Base-by-base conservation (phyloP, 768 basidiomycete species). In the Cytidiella melzeri region DNA sequence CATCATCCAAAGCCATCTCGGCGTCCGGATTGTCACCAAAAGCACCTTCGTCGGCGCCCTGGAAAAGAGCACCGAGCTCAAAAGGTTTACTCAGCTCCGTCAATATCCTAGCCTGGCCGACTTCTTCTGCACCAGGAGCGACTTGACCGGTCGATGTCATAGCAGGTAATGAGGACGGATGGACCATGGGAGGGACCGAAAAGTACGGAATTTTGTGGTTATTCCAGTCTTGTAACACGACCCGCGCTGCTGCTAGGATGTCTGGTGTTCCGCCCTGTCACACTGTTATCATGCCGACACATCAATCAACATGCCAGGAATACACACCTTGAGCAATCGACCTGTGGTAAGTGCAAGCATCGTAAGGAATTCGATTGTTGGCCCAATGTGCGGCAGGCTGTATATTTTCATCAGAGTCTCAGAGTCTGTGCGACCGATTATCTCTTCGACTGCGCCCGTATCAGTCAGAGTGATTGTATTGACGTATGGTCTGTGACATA, bases 151-250 rank as follows among this genome's bases (percentile, higher is more conserved):
- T 73, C 1, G 60, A 49, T 9, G 68, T 58, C 11, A 62, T 68
- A 0, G 75, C 68, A 4, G 87, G 85, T 49, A 91, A 73, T 26
- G 79, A 73, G 1, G 89, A 90, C 0, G 90, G 84, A 62, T 94
- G 91, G 2, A 89, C 63, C 6, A 71, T 60, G 0, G 95, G 93
- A 7, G 93, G 92, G 1, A 71, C 63, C 3, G 92, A 89, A 69
- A 76, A 89, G 68, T 90, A 98, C 0, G 90, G 87, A 10, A 97
- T 95, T 61, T 92, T 95, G 64, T 96, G 92, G 50, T 90, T 81
- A 59, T 97, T 97, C 94, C 95, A 99, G 62, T 99, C 93, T 43
- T 73, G 79, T 1, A 97, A 66, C 20, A 97, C 76, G 12, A 85
- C 81, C 26, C 90, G 83, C 0, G 94, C 92, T 0, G 92, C 79